A percentile compares a stretch with the other conserved stretches of the same genome.
Conservation (phyloP, 805 yeast genomes). For the Sugiyamaella floridensis region DNA sequence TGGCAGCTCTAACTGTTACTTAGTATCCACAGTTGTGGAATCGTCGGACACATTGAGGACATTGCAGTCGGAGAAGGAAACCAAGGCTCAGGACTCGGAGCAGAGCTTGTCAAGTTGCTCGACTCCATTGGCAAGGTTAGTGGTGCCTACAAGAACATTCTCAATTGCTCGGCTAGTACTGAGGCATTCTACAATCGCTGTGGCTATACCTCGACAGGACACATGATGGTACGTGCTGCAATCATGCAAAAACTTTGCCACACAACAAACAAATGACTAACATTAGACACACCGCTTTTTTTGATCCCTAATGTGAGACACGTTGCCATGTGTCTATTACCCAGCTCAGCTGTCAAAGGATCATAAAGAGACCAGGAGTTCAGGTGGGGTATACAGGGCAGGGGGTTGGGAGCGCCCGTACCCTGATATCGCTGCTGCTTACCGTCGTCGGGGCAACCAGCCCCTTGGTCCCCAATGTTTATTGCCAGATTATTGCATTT, state of each 20-base stretch:
- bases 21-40: conserved; percentile 14
- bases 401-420: too few species aligned
- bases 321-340: neutral
- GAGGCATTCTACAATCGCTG: conserved; percentile 11
- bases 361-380: neutral
- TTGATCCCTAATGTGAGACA: neutral
- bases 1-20: neutral
- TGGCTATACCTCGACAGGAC: conserved; percentile 13
- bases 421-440: neutral
- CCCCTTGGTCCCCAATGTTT: neutral
- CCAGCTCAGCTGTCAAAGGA: neutral
- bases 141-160: conserved; percentile 19
- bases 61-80: conserved; percentile 11
- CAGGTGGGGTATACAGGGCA: too few species aligned
- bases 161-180: conserved; percentile 15
- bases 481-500: neutral
- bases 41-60: conserved; percentile 21
- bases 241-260: neutral
- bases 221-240: conserved; percentile 16
- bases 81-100: conserved; percentile 18
- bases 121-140: conserved; percentile 10
- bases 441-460: neutral
- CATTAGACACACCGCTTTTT: neutral
- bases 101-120: conserved; percentile 8
- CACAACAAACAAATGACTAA: neutral